Percentiles rank a stretch among this genome's conserved stretches.
Conservation (phyloP, 176 grass and related monocot genomes). For the Lolium rigidum region DNA sequence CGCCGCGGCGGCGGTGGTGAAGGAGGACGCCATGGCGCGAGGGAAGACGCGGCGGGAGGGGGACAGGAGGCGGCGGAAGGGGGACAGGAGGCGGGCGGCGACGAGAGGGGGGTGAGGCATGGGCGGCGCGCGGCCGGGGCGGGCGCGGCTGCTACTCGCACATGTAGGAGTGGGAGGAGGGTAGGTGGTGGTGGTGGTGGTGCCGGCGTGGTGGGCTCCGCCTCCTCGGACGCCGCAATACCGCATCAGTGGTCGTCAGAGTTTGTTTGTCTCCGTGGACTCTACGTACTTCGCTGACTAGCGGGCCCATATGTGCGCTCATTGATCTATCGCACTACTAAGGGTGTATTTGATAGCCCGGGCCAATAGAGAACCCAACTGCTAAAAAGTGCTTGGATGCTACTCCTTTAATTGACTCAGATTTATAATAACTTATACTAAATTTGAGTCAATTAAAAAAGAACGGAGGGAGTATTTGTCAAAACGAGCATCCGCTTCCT, state of each 20-base stretch:
- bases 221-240: neutral
- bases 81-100: neutral
- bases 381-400: too few species aligned
- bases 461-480: too few species aligned
- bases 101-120: constrained; percentile 29
- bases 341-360: too few species aligned
- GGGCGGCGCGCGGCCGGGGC: constrained; percentile 9
- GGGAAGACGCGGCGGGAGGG: neutral
- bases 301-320: too few species aligned
- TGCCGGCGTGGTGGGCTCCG: constrained; percentile 44
- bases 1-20: neutral
- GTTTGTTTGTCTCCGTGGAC: constrained; percentile 17
- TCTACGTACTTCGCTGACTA: neutral
- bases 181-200: constrained; percentile 35
- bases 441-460: too few species aligned
- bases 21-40: too few species aligned
- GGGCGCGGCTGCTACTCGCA: neutral
- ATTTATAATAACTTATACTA: too few species aligned
- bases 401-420: too few species aligned
- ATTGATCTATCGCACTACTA: too few species aligned
- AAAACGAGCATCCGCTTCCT: too few species aligned
- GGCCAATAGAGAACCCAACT: too few species aligned
- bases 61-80: neutral
- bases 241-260: constrained; percentile 1
- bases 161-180: neutral